Evolutionary conservation across 352 stramenopile genomes (phyloP).

Genomic region (Phytopythium vexans): DNA sequence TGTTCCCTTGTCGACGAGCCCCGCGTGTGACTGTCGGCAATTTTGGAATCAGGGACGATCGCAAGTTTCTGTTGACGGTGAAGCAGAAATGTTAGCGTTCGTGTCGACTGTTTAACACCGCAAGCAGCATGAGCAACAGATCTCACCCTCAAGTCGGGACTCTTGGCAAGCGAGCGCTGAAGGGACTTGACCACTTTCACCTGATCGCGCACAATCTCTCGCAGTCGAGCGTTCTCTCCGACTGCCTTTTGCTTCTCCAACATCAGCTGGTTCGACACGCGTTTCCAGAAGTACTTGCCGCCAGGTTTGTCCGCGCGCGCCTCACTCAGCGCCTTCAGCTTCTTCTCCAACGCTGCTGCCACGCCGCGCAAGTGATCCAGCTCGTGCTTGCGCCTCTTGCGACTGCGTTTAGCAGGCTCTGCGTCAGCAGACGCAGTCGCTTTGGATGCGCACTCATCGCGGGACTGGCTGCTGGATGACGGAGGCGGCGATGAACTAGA

Average conservation of each 20-base stretch:
- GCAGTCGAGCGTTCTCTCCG: slow-evolving; percentile 44
- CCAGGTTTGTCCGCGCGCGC: slow-evolving; percentile 19
- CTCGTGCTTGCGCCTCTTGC: slow-evolving; percentile 53
- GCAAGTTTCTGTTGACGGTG: slow-evolving; percentile 31
- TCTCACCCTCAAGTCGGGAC: slow-evolving; percentile 21
- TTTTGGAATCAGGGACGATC: slow-evolving; percentile 3
- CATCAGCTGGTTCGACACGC: slow-evolving; percentile 38
- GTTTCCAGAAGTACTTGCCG: slow-evolving; percentile 36
- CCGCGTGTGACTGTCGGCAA: background rate
- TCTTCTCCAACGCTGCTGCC: slow-evolving; percentile 35
- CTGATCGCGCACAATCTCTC: slow-evolving; percentile 39
- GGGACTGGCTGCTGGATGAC: too few relatives aligned
- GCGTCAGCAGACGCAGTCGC: slow-evolving; percentile 1
- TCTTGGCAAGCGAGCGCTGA: slow-evolving; percentile 28
- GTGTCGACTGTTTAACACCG: background rate
- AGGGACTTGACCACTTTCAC: slow-evolving; percentile 33
- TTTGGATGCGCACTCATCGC: background rate
- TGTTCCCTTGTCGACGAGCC: slow-evolving; percentile 18
- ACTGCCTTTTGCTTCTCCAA: slow-evolving; percentile 38
- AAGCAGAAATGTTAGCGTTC: too few relatives aligned
- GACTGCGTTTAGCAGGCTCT: slow-evolving; percentile 22
- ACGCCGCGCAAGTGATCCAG: slow-evolving; percentile 45
- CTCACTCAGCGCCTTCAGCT: slow-evolving; percentile 36
- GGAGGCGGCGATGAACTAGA: slow-evolving; percentile 1
- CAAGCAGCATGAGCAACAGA: background rate